These are phyloP conservation scores for Flammula alnicola DNA, from an alignment of 1,284 basidiomycete genomes.

Conservation along the genomic window DNA sequence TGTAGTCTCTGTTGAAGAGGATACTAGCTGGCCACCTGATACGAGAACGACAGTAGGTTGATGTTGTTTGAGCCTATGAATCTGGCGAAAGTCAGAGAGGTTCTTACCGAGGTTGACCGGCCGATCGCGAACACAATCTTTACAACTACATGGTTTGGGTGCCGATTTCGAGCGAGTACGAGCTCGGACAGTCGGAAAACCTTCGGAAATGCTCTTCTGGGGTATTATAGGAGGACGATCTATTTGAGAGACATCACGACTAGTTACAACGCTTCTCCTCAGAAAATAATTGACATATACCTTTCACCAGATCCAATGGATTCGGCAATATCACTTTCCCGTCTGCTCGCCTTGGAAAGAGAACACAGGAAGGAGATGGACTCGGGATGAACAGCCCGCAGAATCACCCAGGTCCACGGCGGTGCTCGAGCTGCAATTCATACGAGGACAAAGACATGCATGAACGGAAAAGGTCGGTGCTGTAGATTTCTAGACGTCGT, in stretches of 20 bases:
- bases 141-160: background rate
- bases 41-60: no score
- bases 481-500: background rate
- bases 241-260: no score
- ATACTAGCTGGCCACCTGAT: no score
- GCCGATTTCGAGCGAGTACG: no score
- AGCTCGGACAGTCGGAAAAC: no score
- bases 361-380: conserved; percentile 24
- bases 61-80: no score
- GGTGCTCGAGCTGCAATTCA: conserved; percentile 9
- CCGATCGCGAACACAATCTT: background rate
- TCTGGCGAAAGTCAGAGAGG: no score
- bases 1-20: background rate
- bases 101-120: no score
- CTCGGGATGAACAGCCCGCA: conserved; percentile 13
- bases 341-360: conserved; percentile 25
- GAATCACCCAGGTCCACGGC: conserved; percentile 15
- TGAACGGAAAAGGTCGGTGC: conserved; percentile 2
- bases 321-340: conserved; percentile 24
- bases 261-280: background rate
- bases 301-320: conserved; percentile 13
- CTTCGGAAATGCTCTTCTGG: background rate
- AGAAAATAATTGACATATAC: background rate
- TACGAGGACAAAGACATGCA: conserved; percentile 14
- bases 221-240: background rate